phyloP scores from a whole-genome alignment of 2,329 filamentous ascomycete genomes.

The Monilinia aucupariae region DNA sequence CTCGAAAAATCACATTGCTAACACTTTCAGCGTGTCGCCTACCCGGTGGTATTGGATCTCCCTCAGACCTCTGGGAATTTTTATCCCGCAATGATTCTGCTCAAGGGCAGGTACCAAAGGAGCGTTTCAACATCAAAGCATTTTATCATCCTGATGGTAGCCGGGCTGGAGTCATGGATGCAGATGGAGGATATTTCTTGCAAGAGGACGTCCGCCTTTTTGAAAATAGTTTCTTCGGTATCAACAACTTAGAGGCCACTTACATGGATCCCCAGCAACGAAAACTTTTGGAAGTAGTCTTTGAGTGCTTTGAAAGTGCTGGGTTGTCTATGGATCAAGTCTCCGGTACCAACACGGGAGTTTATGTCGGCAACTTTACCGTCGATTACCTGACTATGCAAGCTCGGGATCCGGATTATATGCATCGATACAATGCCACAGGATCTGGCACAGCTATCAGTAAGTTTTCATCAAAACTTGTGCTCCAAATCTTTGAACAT shows the following conservation, averaged over 20 bases:
- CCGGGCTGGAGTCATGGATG: neutral
- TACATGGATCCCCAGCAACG: slow-evolving; percentile 33
- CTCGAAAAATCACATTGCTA: too few relatives aligned
- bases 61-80: too few relatives aligned
- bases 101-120: too few relatives aligned
- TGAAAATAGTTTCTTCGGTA: slow-evolving; percentile 36
- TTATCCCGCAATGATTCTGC: too few relatives aligned
- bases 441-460: neutral
- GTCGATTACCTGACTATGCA: slow-evolving; percentile 17
- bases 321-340: slow-evolving; percentile 13
- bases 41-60: too few relatives aligned
- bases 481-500: too few relatives aligned
- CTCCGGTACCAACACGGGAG: slow-evolving; percentile 19
- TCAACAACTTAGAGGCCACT: slow-evolving; percentile 25
- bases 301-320: slow-evolving; percentile 22
- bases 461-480: too few relatives aligned
- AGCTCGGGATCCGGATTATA: slow-evolving; percentile 4
- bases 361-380: slow-evolving; percentile 19
- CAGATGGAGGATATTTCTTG: neutral
- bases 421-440: neutral
- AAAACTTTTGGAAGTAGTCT: slow-evolving; percentile 23
- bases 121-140: neutral
- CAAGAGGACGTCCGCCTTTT: slow-evolving; percentile 19
- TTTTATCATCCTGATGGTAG: neutral
- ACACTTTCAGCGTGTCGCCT: too few relatives aligned